Evolutionary conservation across 208 protist genomes (phyloP).

Genomic region (Trypanosoma grayi): DNA sequence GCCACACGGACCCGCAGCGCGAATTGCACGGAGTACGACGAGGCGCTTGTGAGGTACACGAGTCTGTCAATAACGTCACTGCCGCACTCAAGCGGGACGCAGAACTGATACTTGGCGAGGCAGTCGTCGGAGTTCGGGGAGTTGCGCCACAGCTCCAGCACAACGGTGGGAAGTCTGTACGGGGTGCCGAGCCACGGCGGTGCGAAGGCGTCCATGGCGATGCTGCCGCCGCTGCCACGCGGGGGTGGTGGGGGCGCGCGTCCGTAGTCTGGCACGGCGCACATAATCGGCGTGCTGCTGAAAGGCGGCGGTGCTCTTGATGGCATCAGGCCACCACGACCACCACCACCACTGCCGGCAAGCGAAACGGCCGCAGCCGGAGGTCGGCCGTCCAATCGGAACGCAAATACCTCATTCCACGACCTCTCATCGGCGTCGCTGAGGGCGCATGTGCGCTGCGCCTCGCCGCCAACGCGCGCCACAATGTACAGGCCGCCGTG

Average conservation of each 20-base stretch:
- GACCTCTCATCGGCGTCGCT: constrained; percentile 4
- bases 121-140: constrained; percentile 31
- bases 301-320: not conserved
- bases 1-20: constrained; percentile 13
- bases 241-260: not conserved
- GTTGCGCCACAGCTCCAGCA: constrained; percentile 62
- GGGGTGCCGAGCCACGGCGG: not conserved
- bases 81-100: constrained; percentile 28
- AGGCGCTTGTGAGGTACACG: constrained; percentile 21
- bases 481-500: constrained; percentile 63
- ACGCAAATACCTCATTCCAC: constrained; percentile 58
- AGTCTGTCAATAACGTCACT: constrained; percentile 12
- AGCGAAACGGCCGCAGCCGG: not conserved
- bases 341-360: too few species aligned
- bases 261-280: not conserved
- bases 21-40: constrained; percentile 25
- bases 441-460: constrained; percentile 43
- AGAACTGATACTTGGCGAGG: constrained; percentile 39
- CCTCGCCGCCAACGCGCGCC: constrained; percentile 37
- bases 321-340: not conserved
- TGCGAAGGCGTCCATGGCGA: not conserved
- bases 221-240: not conserved
- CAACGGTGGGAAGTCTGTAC: constrained; percentile 25
- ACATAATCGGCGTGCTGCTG: not conserved
- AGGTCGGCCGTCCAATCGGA: constrained; percentile 17